Evolutionary conservation across 768 basidiomycete species (phyloP).

Genomic region (Coprinopsis sp.): DNA sequence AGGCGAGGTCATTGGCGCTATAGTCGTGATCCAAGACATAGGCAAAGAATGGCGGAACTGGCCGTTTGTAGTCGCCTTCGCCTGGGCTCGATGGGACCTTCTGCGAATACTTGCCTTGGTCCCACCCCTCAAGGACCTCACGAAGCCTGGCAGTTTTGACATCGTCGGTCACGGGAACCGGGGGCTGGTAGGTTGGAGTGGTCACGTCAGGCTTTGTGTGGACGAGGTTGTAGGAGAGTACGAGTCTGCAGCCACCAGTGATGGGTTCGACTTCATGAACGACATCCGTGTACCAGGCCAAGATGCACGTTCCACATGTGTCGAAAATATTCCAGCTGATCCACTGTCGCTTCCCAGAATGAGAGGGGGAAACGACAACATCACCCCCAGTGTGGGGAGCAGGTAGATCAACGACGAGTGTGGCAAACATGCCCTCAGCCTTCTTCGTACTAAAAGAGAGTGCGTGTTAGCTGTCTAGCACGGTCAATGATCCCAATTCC

Average conservation of each 20-base stretch:
- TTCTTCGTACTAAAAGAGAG: constrained; percentile 43
- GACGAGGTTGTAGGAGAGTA: constrained; percentile 47
- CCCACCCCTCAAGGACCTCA: not conserved
- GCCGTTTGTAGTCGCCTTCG: not conserved
- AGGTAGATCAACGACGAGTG: constrained; percentile 43
- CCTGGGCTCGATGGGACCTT: not conserved
- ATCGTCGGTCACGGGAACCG: not conserved
- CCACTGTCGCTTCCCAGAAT: constrained; percentile 26
- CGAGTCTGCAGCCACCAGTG: constrained; percentile 45
- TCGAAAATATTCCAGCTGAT: constrained; percentile 33
- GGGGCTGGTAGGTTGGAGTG: not conserved
- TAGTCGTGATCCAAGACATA: not conserved
- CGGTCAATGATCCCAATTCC: not conserved
- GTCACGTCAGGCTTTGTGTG: constrained; percentile 27
- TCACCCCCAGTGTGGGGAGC: constrained; percentile 43
- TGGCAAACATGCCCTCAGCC: constrained; percentile 47
- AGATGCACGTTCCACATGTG: constrained; percentile 28
- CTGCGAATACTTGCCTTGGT: not conserved
- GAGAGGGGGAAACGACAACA: constrained; percentile 34
- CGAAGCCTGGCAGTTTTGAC: not conserved
- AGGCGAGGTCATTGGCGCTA: not conserved
- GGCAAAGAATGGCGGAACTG: not conserved
- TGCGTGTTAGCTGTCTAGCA: not conserved
- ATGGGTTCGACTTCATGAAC: constrained; percentile 46
- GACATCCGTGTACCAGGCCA: constrained; percentile 54